Conservation (phyloP, 23 red algal species). For the Gracilaria gracilis region DNA sequence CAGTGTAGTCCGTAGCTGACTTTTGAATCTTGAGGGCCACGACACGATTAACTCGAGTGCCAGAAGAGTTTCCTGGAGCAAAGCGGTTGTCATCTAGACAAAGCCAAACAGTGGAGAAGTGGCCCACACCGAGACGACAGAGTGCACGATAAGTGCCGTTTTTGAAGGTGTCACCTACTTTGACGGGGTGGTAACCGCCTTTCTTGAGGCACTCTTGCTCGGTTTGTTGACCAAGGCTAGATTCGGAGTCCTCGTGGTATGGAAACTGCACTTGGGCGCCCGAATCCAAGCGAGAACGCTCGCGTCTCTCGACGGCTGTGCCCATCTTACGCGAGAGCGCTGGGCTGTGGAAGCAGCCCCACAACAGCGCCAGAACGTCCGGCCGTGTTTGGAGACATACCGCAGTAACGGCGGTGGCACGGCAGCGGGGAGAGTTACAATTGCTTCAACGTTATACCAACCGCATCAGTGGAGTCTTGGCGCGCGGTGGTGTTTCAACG, state of each 20-base stretch:
- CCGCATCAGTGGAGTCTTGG: not conserved
- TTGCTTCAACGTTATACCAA: not conserved
- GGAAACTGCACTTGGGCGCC: conserved; percentile 38
- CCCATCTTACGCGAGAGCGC: no score
- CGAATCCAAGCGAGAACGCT: no score
- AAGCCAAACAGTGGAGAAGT: conserved; percentile 97
- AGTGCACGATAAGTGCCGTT: no score
- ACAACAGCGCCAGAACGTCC: not conserved
- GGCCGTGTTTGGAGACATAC: not conserved
- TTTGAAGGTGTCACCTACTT: no score
- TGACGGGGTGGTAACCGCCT: no score
- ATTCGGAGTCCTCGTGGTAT: conserved; percentile 58
- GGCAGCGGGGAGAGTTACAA: no score
- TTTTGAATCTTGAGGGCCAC: conserved; percentile 97
- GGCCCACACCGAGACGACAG: conserved; percentile 92
- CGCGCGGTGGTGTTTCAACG: not conserved
- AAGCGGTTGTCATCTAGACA: conserved; percentile 68
- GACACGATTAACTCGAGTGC: conserved; percentile 29
- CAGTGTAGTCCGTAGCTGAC: conserved; percentile 85
- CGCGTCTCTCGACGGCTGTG: no score
- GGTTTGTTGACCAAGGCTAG: conserved; percentile 47
- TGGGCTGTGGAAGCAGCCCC: not conserved
- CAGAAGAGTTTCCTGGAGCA: not conserved
- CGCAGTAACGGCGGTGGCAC: not conserved
- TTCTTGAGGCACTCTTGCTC: no score